Evolutionary conservation across 2,329 filamentous ascomycete species (phyloP), one percentile per base, ranked within the genome.

Genomic region (Seiridium cupressi): DNA sequence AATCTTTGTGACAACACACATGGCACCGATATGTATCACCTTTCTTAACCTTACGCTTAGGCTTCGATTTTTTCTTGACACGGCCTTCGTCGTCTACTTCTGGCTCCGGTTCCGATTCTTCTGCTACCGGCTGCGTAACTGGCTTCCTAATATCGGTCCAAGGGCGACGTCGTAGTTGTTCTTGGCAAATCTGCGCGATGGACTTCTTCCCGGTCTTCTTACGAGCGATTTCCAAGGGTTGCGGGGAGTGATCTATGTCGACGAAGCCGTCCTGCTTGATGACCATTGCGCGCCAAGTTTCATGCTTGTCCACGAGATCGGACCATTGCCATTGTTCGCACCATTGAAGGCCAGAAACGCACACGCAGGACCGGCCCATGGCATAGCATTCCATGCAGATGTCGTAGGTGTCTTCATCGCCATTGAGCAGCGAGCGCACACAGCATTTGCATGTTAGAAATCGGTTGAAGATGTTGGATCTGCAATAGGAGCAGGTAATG

Each of bases 381-480:
- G 88, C 90, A 70, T 96, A 99, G 71, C 95, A 99, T 67, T 99
- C 95, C 91, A 99, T 93, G 70, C 95, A 99, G 31, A 99, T 84
- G 72, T 99, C 95, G 72, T 98, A 99, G 0, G 91, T 91, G 70
- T 98, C 91, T 59, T 92, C 89, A 13, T 83, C 86, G 38, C 87
- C 90, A 61, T 84, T 84, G 9, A 84, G 79, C 26, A 91, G 80
- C 54, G 82, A 79, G 42, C 89, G 83, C 51, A 92, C 84, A 72
- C 95, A 99, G 57, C 88, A 85, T 61, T 92, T 92, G 78, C 95
- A 99, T 3, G 93, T 97, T 32, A 99, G 77, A 70, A 99, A 99
- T 3, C 93, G 86, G 73, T 99, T 99, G 82, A 98, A 98, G 59
- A 99, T 96, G 70, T 98, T 98, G 64, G 91, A 91, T 49, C 95